Evolutionary conservation across 2,329 filamentous ascomycete genomes (phyloP).

Genomic region (Byssochlamys sp.): DNA sequence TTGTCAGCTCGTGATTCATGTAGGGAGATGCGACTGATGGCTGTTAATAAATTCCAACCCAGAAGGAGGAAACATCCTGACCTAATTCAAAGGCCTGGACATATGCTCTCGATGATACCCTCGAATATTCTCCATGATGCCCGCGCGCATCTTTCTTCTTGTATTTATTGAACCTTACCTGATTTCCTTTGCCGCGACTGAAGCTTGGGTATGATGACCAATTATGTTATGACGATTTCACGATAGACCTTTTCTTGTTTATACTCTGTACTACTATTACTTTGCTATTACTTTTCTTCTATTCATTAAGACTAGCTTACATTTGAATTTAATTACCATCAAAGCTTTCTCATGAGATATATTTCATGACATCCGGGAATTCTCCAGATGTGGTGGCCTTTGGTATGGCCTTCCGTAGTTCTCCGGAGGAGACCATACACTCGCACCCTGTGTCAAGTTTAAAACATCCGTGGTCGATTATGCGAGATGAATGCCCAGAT

Average conservation of each 20-base stretch:
- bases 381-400: no score
- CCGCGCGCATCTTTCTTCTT: not conserved
- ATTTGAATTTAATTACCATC: no score
- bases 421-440: not conserved
- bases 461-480: not conserved
- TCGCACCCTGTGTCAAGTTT: not conserved
- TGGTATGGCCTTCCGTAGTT: no score
- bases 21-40: not conserved
- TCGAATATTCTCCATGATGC: not conserved
- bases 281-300: no score
- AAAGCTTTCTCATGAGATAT: no score
- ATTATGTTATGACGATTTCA: not conserved
- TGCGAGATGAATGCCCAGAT: not conserved
- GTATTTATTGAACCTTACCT: not conserved
- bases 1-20: not conserved
- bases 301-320: no score
- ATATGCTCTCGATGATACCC: not conserved
- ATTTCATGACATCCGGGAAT: no score
- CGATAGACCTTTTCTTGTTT: not conserved
- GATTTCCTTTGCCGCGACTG: not conserved
- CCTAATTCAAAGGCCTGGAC: not conserved
- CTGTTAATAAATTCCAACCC: not conserved
- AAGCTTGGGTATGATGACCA: not conserved
- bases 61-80: not conserved
- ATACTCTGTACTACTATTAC: not conserved